Percentiles rank a stretch among this genome's conserved stretches.
phyloP scores from a whole-genome alignment of 345 rosid genomes.

The Stellera chamaejasme region DNA sequence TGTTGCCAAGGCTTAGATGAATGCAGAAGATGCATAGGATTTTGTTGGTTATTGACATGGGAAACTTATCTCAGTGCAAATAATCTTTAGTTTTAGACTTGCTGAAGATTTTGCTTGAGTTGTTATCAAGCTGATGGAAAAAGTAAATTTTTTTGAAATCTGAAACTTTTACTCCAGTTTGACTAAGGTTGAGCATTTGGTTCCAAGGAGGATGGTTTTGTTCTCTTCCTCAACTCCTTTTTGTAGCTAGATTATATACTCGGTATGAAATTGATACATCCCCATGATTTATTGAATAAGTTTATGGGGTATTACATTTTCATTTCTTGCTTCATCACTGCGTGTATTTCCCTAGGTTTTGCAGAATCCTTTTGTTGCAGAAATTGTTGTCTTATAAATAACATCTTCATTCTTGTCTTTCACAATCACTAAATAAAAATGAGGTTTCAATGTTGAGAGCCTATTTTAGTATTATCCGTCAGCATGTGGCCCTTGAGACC shows the following conservation, averaged over 20 bases:
- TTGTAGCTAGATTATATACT: slow-evolving; percentile 20
- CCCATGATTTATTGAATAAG: too few species aligned
- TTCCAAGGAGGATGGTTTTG: slow-evolving; percentile 24
- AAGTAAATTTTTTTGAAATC: slow-evolving; percentile 25
- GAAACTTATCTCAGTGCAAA: slow-evolving; percentile 9
- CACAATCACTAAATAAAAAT: too few species aligned
- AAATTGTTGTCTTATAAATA: too few species aligned
- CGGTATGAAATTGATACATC: too few species aligned
- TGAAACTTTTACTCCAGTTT: background rate
- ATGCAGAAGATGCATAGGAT: background rate
- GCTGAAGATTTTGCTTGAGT: slow-evolving; percentile 15
- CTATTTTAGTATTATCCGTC: too few species aligned
- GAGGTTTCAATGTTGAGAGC: too few species aligned
- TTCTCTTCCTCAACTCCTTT: slow-evolving; percentile 17
- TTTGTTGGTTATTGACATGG: background rate
- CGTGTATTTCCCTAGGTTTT: too few species aligned
- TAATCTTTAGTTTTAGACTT: slow-evolving; percentile 23
- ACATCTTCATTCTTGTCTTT: too few species aligned
- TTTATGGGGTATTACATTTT: too few species aligned
- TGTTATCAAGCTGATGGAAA: slow-evolving; percentile 17
- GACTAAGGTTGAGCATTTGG: slow-evolving; percentile 8
- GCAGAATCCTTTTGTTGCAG: too few species aligned
- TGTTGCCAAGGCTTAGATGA: slow-evolving; percentile 28
- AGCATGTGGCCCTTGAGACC: too few species aligned
- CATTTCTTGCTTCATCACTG: too few species aligned